Conservation (phyloP, 192 early-diverging fungal genomes). For the Coemansia sp. region DNA sequence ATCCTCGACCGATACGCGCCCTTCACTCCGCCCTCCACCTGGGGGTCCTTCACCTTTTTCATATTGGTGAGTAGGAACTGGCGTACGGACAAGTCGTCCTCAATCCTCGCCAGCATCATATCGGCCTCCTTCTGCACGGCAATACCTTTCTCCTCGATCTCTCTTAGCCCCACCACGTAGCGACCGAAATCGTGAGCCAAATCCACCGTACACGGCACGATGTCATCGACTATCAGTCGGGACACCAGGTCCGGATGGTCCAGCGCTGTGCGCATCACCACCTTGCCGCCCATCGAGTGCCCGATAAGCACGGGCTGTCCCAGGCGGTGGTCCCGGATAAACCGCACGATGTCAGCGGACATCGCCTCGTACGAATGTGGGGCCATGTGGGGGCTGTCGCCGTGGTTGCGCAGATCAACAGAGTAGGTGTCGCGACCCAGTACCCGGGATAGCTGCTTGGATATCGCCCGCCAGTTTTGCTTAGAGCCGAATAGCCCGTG, state of each 20-base stretch:
- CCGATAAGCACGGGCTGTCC: conserved; percentile 66
- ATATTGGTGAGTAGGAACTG: conserved; percentile 93
- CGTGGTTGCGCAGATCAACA: conserved; percentile 92
- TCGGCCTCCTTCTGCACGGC: conserved; percentile 63
- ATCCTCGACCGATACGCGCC: conserved; percentile 64
- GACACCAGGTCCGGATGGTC: conserved; percentile 51
- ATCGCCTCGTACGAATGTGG: conserved; percentile 74
- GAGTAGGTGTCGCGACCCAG: conserved; percentile 67
- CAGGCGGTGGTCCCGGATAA: conserved; percentile 62
- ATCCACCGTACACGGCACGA: conserved; percentile 56
- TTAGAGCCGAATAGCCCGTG: conserved; percentile 94
- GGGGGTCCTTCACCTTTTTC: conserved; percentile 51
- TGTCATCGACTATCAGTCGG: conserved; percentile 71
- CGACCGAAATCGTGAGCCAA: conserved; percentile 57
- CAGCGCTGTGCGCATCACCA: conserved; percentile 69
- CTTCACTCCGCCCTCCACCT: background rate
- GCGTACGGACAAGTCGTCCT: conserved; percentile 58
- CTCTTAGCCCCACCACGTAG: conserved; percentile 60
- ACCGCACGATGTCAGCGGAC: conserved; percentile 72
- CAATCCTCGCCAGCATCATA: conserved; percentile 52
- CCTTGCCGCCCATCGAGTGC: conserved; percentile 90
- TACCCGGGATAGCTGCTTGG: conserved; percentile 65
- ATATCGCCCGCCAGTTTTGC: conserved; percentile 88
- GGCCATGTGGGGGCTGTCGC: conserved; percentile 72
- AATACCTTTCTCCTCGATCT: conserved; percentile 54